Evolutionary conservation across 1,139 yeast genomes (phyloP), one percentile per base, ranked within the genome.

Genomic region (Yamadazyma triangularis): DNA sequence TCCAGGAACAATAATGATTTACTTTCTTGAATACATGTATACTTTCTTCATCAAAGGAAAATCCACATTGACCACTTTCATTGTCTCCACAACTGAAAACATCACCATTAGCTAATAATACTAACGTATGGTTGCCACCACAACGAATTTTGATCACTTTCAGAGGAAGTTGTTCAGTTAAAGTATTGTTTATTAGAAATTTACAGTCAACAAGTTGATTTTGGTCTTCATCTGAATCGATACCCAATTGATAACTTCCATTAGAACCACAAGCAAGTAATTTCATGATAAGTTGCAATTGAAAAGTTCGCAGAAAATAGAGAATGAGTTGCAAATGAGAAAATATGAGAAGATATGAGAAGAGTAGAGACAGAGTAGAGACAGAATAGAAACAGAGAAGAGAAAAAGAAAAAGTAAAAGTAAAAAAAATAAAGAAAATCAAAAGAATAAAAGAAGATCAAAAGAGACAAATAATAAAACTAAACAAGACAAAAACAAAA

Each of bases 81-180:
- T 81, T 81, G 34, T 68, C 76, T 1, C 96, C 96, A 33, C 75
- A 49, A 0, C 75, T 73, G 40, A 58, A 78, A 0, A 79, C 53
- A 0, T 56, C 50, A 0, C 91, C 91, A 31, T 67, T 56, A 2
- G 55, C 61, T 10, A 76, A 50, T 6, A 86, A 53, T 2, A 87
- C 42, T 23, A 86, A 45, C 0, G 95, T 80, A 51, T 91, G 97
- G 48, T 88, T 89, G 0, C 97, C 97, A 3, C 97, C 97, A 49
- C 88, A 77, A 1, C 66, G 70, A 22, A 79, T 64, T 51, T 58
- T 66, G 3, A 4, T 10, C 4, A 12, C 7, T 25, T 24, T 38
- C 44, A 4, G 19, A 8, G 8, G 32, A 15, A 9, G 34, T 10
- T 13, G 32, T 10, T 40, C 26, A 2, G 31, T 27, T 3, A 38